A percentile compares a stretch with the other conserved stretches of the same genome.
phyloP scores from a whole-genome alignment of 192 early-diverging fungal genomes.

The Backusella tuberculispora region DNA sequence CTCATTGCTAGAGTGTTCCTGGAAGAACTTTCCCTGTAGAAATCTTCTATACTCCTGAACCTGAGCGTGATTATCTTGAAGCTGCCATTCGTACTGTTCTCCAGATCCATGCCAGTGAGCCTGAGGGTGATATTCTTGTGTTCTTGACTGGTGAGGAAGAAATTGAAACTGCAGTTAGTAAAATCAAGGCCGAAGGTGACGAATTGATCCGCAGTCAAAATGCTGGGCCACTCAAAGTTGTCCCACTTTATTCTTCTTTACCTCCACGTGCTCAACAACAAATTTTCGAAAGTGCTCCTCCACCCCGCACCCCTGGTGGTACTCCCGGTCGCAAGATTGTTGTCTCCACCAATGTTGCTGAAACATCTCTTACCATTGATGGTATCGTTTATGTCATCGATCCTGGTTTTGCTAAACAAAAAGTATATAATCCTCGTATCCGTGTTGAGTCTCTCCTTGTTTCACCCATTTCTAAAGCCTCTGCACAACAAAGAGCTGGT shows the following conservation, averaged over 20 bases:
- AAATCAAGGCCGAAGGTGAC: slow-evolving; percentile 79
- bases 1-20: slow-evolving; percentile 66
- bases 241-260: slow-evolving; percentile 91
- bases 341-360: slow-evolving; percentile 97
- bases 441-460: slow-evolving; percentile 95
- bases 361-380: slow-evolving; percentile 98
- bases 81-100: slow-evolving; percentile 94
- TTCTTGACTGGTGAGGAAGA: slow-evolving; percentile 99
- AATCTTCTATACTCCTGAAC: slow-evolving; percentile 95
- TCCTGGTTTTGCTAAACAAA: slow-evolving; percentile 99
- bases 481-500: slow-evolving; percentile 95
- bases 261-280: slow-evolving; percentile 89
- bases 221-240: slow-evolving; percentile 81
- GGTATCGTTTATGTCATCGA: slow-evolving; percentile 99
- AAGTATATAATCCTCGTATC: slow-evolving; percentile 98
- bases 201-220: slow-evolving; percentile 62
- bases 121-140: slow-evolving; percentile 94
- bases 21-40: slow-evolving; percentile 99
- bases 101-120: slow-evolving; percentile 92
- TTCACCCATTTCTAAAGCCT: slow-evolving; percentile 92
- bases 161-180: slow-evolving; percentile 93
- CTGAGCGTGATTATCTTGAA: slow-evolving; percentile 97
- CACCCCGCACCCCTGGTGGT: slow-evolving; percentile 74
- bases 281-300: slow-evolving; percentile 93
- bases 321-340: slow-evolving; percentile 95